Percentiles rank a stretch among this genome's conserved stretches.
Evolutionary conservation across 495 filamentous ascomycete genomes (phyloP).

Genomic region (Chlorociboria aeruginascens): DNA sequence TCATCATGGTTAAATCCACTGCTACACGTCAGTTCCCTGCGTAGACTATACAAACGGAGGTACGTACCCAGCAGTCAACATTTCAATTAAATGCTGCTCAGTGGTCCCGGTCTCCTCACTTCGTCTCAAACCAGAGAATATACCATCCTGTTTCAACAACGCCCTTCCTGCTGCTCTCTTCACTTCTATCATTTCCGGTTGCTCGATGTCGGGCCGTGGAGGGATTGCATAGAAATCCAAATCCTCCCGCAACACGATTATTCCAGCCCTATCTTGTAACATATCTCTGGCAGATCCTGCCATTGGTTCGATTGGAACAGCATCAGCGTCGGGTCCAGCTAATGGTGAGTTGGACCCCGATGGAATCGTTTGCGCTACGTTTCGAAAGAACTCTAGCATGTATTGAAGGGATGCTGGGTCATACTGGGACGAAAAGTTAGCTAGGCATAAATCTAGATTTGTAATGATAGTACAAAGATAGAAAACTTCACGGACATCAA

Average conservation of each 20-base stretch:
- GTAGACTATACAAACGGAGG: neutral
- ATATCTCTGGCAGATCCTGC: conserved; percentile 60
- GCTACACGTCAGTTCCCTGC: conserved; percentile 8
- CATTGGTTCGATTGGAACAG: conserved; percentile 55
- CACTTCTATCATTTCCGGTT: conserved; percentile 87
- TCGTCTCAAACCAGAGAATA: conserved; percentile 87
- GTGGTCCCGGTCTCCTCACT: conserved; percentile 95
- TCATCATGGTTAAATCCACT: conserved; percentile 97
- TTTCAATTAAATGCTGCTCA: conserved; percentile 97
- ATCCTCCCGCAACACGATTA: conserved; percentile 94
- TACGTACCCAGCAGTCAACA: conserved; percentile 92
- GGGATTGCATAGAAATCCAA: conserved; percentile 97
- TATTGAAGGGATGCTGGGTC: conserved; percentile 93
- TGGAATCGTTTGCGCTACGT: conserved; percentile 88
- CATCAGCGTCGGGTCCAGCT: conserved; percentile 47
- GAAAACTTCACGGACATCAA: conserved; percentile 57
- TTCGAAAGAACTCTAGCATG: conserved; percentile 98
- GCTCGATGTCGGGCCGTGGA: conserved; percentile 71
- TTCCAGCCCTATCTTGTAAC: conserved; percentile 63
- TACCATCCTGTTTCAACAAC: conserved; percentile 81
- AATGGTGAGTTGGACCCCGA: conserved; percentile 49
- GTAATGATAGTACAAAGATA: conserved; percentile 28
- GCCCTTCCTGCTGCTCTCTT: conserved; percentile 87
- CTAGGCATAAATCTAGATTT: conserved; percentile 39
- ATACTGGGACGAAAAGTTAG: conserved; percentile 64